These are phyloP conservation scores for Metarhizium sp. DNA, from an alignment of 2,329 filamentous ascomycete species.

Conservation along the genomic window DNA sequence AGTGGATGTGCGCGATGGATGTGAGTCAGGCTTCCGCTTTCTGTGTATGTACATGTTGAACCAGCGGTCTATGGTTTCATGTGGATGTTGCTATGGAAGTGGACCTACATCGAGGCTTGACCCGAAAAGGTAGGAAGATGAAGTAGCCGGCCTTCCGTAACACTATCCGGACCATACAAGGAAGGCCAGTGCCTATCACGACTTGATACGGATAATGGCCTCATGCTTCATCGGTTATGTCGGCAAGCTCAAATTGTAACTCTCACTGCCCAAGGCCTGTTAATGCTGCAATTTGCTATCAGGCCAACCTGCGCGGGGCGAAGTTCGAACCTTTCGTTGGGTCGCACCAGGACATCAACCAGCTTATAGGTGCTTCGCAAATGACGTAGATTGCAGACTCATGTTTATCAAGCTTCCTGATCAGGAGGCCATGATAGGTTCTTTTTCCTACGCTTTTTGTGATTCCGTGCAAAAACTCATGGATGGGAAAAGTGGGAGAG, in stretches of 20 bases:
- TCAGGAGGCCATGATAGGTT: background rate
- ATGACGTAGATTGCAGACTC: background rate
- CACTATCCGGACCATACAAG: background rate
- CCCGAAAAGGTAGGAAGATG: background rate
- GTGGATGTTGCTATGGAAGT: background rate
- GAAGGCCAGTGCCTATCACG: background rate
- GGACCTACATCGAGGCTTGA: background rate
- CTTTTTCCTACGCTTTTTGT: background rate
- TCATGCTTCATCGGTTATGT: background rate
- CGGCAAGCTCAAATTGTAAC: background rate
- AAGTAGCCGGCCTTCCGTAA: background rate
- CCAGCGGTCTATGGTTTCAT: background rate
- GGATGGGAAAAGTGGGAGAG: no score
- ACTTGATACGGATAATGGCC: background rate
- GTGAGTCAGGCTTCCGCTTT: background rate
- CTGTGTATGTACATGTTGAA: background rate
- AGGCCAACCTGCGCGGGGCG: background rate
- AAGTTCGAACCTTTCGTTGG: background rate
- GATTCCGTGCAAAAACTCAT: background rate
- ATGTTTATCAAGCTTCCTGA: background rate
- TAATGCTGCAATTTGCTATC: background rate
- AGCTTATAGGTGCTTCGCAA: background rate
- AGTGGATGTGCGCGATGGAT: no score
- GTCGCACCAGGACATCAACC: background rate
- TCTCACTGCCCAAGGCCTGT: background rate